Base-by-base conservation (phyloP, 2,329 filamentous ascomycete species). In the Calonectria ilicicola region DNA sequence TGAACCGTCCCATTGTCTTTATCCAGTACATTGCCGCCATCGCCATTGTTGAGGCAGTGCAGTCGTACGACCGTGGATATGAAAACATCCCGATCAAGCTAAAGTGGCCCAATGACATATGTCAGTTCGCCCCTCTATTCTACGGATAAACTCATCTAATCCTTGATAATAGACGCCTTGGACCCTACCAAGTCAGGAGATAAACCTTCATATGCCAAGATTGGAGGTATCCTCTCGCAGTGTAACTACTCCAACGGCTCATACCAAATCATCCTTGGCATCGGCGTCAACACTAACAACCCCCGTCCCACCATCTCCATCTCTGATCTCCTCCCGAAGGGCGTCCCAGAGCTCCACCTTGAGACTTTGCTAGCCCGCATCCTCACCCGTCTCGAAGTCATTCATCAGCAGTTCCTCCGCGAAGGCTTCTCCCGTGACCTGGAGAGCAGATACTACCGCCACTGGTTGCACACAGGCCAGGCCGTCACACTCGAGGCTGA, bases 101-200 rank as follows among this genome's bases (percentile, higher is more conserved):
- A 38, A 99, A 99, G 83, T 99, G 97, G 97, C 97, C 97, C 14
- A 99, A 99, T 80, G 97, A 99, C 81, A 94, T 99, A 67, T 96
- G 91, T 92, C 84, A 83, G 88, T 68, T 6, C 3, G 5, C 0
- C 2, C 23, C 7, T 1, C 1, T 2, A 0, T 3, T 26, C 1
- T 6, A 7, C 26, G 2, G 10, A 14, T 1, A 2, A 6, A 14
- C 0, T 17, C 6, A 2, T 6, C 53, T 60, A 9, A 74, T 47
- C 67, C 2, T 5, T 15, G 0, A 14, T 19, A 0, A 17, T 69
- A 91, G 91, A 95, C 80, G 93, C 93, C 1, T 87, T 91, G 26
- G 93, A 95, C 79, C 94, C 90, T 7, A 86, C 83, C 66, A 88
- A 87, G 58, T 87, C 86, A 2, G 83, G 85, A 3, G 84, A 86